phyloP scores from a whole-genome alignment of 2,329 filamentous ascomycete genomes.

The Mycosphaerella arachidis region DNA sequence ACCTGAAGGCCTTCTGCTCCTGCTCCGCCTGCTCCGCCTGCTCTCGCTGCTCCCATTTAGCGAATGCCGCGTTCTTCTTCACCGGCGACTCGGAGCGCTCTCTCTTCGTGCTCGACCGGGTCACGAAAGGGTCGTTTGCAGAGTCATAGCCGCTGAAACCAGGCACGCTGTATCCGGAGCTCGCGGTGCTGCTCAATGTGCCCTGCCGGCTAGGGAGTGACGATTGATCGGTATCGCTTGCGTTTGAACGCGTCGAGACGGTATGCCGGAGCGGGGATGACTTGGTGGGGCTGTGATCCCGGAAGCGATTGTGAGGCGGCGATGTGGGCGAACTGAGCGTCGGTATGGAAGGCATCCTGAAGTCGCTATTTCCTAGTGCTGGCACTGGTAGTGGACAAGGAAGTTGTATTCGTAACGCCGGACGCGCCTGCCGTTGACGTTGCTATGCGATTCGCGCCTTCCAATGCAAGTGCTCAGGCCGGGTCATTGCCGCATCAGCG shows the following conservation, averaged over 20 bases:
- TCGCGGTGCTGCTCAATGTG: slow-evolving; percentile 29
- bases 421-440: slow-evolving; percentile 7
- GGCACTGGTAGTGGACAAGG: background rate
- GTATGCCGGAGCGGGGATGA: slow-evolving; percentile 33
- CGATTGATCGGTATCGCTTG: slow-evolving; percentile 31
- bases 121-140: slow-evolving; percentile 30
- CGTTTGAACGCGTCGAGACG: slow-evolving; percentile 31
- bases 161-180: slow-evolving; percentile 24
- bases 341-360: slow-evolving; percentile 24
- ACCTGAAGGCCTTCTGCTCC: slow-evolving; percentile 13
- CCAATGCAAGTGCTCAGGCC: background rate
- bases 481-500: slow-evolving; percentile 6
- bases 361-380: background rate
- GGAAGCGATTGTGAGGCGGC: slow-evolving; percentile 31
- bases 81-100: slow-evolving; percentile 34
- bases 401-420: background rate
- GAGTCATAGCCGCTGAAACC: slow-evolving; percentile 27
- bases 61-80: slow-evolving; percentile 35
- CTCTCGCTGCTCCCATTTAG: slow-evolving; percentile 30
- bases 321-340: slow-evolving; percentile 27
- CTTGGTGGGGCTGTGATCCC: slow-evolving; percentile 32
- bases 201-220: slow-evolving; percentile 26
- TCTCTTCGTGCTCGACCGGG: slow-evolving; percentile 26
- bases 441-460: slow-evolving; percentile 13
- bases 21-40: slow-evolving; percentile 23